Conservation (phyloP, 2,329 filamentous ascomycete genomes). For the Lecanosticta acicola region DNA sequence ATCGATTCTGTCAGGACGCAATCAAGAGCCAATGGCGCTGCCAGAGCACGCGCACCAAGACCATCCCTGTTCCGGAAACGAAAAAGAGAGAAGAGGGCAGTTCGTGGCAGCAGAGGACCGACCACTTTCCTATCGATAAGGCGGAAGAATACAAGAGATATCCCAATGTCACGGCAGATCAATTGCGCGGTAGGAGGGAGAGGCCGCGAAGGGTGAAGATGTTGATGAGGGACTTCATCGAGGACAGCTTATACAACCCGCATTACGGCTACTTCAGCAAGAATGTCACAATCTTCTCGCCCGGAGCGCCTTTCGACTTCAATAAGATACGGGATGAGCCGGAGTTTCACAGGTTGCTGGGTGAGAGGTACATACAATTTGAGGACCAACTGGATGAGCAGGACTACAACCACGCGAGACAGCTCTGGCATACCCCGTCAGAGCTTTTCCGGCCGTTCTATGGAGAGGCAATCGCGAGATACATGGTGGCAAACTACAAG, state of each 20-base stretch:
- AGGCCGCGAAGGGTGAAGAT: conserved; percentile 88
- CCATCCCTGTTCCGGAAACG: conserved; percentile 7
- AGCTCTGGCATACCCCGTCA: conserved; percentile 97
- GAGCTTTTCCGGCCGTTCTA: conserved; percentile 96
- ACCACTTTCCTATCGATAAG: conserved; percentile 70
- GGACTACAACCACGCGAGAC: conserved; percentile 67
- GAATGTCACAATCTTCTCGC: conserved; percentile 62
- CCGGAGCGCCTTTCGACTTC: conserved; percentile 89
- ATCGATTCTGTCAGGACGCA: conserved; percentile 44
- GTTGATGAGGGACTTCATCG: conserved; percentile 95
- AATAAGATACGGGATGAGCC: conserved; percentile 72
- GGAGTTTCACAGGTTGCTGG: conserved; percentile 72
- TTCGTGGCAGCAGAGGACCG: conserved; percentile 79
- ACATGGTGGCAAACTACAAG: conserved; percentile 93
- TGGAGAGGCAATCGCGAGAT: conserved; percentile 93
- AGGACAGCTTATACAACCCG: conserved; percentile 55
- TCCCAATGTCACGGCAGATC: conserved; percentile 77
- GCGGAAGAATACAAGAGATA: conserved; percentile 74
- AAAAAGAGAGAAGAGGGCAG: conserved; percentile 53
- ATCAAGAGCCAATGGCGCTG: conserved; percentile 38
- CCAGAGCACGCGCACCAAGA: conserved; percentile 10
- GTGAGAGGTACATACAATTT: conserved; percentile 78
- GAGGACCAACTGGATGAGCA: conserved; percentile 78
- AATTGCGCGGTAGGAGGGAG: conserved; percentile 65
- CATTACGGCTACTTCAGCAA: conserved; percentile 33